These are phyloP conservation scores for Polytolypa hystricis DNA, from an alignment of 2,329 filamentous ascomycete species.

Conservation along the genomic window DNA sequence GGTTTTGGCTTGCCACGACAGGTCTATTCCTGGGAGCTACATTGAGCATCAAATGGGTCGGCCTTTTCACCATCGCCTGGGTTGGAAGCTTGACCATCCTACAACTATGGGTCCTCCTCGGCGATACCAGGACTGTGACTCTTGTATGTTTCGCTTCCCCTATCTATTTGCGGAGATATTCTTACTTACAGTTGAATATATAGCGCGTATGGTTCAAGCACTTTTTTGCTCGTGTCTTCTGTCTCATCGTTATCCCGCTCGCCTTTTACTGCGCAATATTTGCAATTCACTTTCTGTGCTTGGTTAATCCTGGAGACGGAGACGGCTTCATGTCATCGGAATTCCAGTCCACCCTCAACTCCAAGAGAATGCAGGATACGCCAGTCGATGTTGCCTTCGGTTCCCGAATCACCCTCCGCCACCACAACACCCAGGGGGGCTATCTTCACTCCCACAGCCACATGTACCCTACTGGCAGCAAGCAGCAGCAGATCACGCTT, in stretches of 20 bases:
- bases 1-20: constrained; percentile 90
- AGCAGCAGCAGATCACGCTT: constrained; percentile 96
- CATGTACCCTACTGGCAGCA: constrained; percentile 96
- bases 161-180: constrained; percentile 84
- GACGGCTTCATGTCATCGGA: constrained; percentile 99
- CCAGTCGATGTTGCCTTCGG: constrained; percentile 85
- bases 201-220: constrained; percentile 83
- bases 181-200: constrained; percentile 10
- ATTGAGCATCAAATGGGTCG: constrained; percentile 96
- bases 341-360: constrained; percentile 95
- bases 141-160: constrained; percentile 66
- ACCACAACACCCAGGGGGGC: constrained; percentile 94
- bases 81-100: constrained; percentile 81
- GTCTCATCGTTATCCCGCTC: constrained; percentile 76
- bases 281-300: constrained; percentile 85
- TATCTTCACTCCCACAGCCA: constrained; percentile 94
- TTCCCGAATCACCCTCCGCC: constrained; percentile 73
- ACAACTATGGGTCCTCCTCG: constrained; percentile 90
- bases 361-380: constrained; percentile 90
- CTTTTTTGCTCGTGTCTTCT: constrained; percentile 81
- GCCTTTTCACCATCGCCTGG: constrained; percentile 97
- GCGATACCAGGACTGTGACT: constrained; percentile 76
- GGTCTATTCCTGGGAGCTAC: constrained; percentile 83
- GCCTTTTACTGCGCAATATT: constrained; percentile 97
- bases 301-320: constrained; percentile 89